Percentiles rank a stretch among this genome's conserved stretches.
These are phyloP conservation scores for Isatis tinctoria DNA, from an alignment of 345 rosid species.

Conservation along the genomic window DNA sequence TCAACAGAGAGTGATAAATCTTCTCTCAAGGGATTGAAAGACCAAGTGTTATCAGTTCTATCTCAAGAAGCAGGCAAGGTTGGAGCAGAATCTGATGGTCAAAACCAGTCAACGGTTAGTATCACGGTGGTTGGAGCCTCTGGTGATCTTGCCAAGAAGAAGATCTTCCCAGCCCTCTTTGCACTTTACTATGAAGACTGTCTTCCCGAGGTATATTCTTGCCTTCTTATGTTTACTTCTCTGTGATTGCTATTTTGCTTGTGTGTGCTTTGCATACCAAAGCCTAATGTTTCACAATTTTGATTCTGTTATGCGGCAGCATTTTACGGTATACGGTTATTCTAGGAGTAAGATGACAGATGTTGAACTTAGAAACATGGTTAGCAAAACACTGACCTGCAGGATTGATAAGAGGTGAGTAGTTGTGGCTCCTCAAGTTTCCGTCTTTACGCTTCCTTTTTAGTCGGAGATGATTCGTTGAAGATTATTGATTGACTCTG, in stretches of 20 bases:
- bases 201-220: constrained; percentile 74
- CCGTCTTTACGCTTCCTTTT: background rate
- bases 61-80: constrained; percentile 42
- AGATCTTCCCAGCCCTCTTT: constrained; percentile 97
- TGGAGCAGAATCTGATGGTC: constrained; percentile 40
- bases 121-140: constrained; percentile 97
- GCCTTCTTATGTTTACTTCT: constrained; percentile 1
- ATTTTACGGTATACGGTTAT: constrained; percentile 87
- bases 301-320: constrained; percentile 45
- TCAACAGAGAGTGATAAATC: constrained; percentile 39
- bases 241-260: background rate
- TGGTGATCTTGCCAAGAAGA: constrained; percentile 99
- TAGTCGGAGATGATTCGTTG: background rate
- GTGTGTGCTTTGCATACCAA: background rate
- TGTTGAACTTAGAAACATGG: constrained; percentile 86
- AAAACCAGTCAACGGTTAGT: constrained; percentile 68
- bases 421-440: background rate
- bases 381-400: constrained; percentile 95
- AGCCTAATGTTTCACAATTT: background rate
- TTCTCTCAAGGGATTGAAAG: constrained; percentile 43
- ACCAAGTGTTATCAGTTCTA: constrained; percentile 38
- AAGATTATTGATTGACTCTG: background rate
- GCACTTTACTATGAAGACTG: constrained; percentile 94
- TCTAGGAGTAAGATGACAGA: constrained; percentile 98
- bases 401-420: constrained; percentile 90